Conservation (phyloP, 768 basidiomycete species). For the Russula vinacea region DNA sequence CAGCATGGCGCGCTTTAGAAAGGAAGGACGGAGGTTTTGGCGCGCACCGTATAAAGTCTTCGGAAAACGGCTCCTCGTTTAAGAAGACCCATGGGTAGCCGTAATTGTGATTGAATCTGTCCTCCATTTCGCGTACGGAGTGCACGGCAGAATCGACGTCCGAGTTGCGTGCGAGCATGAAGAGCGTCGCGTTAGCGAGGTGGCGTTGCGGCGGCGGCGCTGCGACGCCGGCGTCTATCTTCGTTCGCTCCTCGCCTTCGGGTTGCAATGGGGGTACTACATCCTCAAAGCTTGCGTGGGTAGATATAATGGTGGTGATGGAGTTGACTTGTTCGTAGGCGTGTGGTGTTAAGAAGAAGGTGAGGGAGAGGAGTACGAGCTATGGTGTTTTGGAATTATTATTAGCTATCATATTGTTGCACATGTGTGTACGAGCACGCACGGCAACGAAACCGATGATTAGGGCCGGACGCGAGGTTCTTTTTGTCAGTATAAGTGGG, state of each 20-base stretch:
- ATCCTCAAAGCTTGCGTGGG: not conserved
- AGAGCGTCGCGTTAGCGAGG: slow-evolving; percentile 37
- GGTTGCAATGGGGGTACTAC: not conserved
- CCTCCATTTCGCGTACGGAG: slow-evolving; percentile 76
- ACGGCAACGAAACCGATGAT: not conserved
- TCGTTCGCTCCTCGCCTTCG: not conserved
- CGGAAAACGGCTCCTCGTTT: slow-evolving; percentile 78
- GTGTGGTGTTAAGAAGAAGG: not conserved
- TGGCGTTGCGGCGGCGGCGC: not conserved
- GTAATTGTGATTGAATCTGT: slow-evolving; percentile 77
- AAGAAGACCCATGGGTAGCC: slow-evolving; percentile 87
- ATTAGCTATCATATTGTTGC: not conserved
- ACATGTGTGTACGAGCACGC: not conserved
- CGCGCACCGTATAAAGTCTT: slow-evolving; percentile 65
- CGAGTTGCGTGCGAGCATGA: slow-evolving; percentile 61
- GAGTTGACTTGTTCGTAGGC: not conserved
- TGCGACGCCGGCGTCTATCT: too few species aligned
- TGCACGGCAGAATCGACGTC: slow-evolving; percentile 57
- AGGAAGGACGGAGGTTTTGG: too few species aligned
- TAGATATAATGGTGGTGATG: not conserved
- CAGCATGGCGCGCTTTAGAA: too few species aligned
- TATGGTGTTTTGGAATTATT: not conserved
- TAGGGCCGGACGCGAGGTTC: not conserved
- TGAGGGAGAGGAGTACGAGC: not conserved
- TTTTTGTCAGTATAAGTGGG: not conserved